Evolutionary conservation across 805 yeast species (phyloP).

Genomic region (Myxozyma kluyveri): DNA sequence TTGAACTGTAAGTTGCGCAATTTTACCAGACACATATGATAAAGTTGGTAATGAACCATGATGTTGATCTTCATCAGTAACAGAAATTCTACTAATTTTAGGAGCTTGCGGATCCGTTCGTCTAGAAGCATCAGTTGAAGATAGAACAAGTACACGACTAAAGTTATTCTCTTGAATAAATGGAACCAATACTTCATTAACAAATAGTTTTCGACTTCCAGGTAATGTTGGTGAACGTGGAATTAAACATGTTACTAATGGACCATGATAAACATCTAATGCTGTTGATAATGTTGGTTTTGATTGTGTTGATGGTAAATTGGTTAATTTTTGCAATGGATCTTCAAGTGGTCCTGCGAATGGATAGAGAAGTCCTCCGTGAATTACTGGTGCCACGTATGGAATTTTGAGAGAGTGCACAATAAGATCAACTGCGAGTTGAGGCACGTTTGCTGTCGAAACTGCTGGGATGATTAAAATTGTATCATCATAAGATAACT

Average conservation of each 20-base stretch:
- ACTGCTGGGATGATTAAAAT: constrained; percentile 67
- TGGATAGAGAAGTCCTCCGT: constrained; percentile 60
- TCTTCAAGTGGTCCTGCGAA: constrained; percentile 71
- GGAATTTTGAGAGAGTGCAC: constrained; percentile 58
- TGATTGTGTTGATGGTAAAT: constrained; percentile 6
- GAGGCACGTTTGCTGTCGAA: constrained; percentile 88
- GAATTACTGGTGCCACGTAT: constrained; percentile 57
- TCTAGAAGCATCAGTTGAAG: constrained; percentile 61
- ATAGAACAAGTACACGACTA: constrained; percentile 53
- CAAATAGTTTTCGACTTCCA: constrained; percentile 51
- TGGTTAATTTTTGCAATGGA: constrained; percentile 22
- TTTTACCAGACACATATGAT: constrained; percentile 6
- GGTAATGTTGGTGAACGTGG: constrained; percentile 84
- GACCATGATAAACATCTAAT: constrained; percentile 59
- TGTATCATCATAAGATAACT: constrained; percentile 14
- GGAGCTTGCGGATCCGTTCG: constrained; percentile 24
- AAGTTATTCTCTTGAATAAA: constrained; percentile 47
- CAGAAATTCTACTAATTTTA: constrained; percentile 1
- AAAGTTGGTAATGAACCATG: constrained; percentile 1
- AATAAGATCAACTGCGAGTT: constrained; percentile 69
- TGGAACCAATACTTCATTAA: constrained; percentile 51
- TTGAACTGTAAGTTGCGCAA: constrained; percentile 9
- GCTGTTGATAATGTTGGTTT: constrained; percentile 52
- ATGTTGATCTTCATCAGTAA: not conserved
- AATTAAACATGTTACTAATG: constrained; percentile 58